Evolutionary conservation across 129 eudicot genomes (phyloP), one percentile per base, ranked within the genome.

Genomic region (Flaveria bidentis): DNA sequence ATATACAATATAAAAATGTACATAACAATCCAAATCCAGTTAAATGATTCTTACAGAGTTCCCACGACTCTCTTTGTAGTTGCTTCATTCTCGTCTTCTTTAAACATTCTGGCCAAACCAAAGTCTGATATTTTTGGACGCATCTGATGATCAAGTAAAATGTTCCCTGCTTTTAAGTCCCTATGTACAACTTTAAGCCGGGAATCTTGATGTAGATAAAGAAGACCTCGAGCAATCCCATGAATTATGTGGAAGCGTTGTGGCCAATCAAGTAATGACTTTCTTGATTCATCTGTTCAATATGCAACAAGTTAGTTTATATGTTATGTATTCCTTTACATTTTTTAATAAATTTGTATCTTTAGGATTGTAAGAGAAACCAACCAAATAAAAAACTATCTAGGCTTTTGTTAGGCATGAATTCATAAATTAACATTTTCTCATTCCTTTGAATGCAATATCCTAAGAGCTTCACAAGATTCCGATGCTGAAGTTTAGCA

Each of bases 371-470:
- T 41, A 44, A 60, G 44, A 22, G 78, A 73, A 17, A n/a, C 63
- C 4, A 45, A 90, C 96, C 96, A 73, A 84, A 90, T 69, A 87
- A 58, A 62, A 89, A 78, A 42, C 30, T 50, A 61, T 90, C 96
- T 41, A 90, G 70, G 81, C 97, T 86, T 53, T 79, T 86, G 79
- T 90, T 88, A 12, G 81, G 89, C 92, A 90, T 86, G 83, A 79
- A 90, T 67, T 90, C 96, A 63, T 86, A 89, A 42, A 89, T 52
- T 79, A 89, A 36, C 75, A 87, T 80, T 64, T 75, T 87, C 73
- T 89, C 92, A 5, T 83, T 70, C 18, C 83, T 55, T 76, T 87
- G 67, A 75, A 87, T 76, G 82, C 96, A 87, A 45, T 88, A 87
- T 25, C 92, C 96, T 20, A 90, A 46, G 50, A 82, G 82, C 58